These are phyloP conservation scores for Cyclocybe cylindracea DNA, from an alignment of 768 basidiomycete species.

Conservation along the genomic window DNA sequence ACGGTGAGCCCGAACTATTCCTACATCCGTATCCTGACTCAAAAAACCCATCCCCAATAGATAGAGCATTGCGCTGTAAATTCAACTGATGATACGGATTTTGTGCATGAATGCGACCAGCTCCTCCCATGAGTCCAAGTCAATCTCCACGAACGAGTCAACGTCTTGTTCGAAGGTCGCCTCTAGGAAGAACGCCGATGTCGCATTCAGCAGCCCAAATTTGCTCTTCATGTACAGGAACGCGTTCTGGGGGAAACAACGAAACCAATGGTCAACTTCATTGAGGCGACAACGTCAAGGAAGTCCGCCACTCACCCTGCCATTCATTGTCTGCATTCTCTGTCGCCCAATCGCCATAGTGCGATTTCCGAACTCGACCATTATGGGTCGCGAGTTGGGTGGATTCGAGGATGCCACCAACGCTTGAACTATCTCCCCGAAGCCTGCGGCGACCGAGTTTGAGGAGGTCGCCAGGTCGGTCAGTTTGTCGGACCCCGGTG, in stretches of 20 bases:
- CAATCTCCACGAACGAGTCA: constrained; percentile 31
- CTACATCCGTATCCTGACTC: too few relatives aligned
- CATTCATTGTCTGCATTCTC: constrained; percentile 31
- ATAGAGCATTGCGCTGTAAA: background rate
- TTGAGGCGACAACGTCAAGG: background rate
- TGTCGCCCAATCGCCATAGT: constrained; percentile 36
- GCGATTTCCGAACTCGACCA: constrained; percentile 30
- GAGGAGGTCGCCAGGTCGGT: constrained; percentile 20
- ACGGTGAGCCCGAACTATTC: background rate
- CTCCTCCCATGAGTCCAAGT: constrained; percentile 40
- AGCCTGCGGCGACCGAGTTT: constrained; percentile 32
- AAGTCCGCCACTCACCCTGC: constrained; percentile 22
- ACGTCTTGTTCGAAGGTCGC: constrained; percentile 26
- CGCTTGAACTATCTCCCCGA: constrained; percentile 33
- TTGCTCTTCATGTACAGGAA: constrained; percentile 37
- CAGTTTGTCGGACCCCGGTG: constrained; percentile 13
- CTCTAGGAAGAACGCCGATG: constrained; percentile 27
- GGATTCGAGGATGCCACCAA: constrained; percentile 17
- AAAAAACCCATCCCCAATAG: too few relatives aligned
- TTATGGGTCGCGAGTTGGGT: constrained; percentile 27
- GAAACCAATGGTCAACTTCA: background rate
- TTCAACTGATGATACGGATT: constrained; percentile 25
- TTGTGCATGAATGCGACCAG: constrained; percentile 27
- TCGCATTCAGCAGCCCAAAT: constrained; percentile 33
- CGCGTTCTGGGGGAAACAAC: constrained; percentile 25